Conservation (phyloP, 176 grass and related monocot genomes). For the Eragrostis nindensis region DNA sequence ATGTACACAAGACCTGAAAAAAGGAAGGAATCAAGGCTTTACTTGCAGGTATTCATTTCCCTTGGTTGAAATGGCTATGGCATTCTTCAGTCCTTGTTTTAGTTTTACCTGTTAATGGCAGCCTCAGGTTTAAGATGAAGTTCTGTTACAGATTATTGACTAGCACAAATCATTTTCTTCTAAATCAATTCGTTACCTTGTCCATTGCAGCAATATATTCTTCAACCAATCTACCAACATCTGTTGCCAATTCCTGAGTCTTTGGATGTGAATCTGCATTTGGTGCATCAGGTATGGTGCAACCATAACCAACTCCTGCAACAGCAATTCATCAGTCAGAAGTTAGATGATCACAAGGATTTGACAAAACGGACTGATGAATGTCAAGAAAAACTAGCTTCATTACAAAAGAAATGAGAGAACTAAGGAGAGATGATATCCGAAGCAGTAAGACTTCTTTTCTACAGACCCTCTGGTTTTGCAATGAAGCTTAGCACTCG, state of each 20-base stretch:
- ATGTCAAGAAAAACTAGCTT: background rate
- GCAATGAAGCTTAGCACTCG: conserved; percentile 81
- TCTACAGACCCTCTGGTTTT: conserved; percentile 70
- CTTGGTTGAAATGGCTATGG: conserved; percentile 71
- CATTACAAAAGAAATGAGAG: background rate
- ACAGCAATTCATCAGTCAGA: conserved; percentile 1
- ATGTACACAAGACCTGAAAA: conserved; percentile 15
- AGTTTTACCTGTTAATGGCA: conserved; percentile 74
- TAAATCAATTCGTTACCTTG: conserved; percentile 60
- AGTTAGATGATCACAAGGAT: background rate
- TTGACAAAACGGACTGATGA: background rate
- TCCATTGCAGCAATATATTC: conserved; percentile 84
- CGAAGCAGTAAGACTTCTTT: background rate
- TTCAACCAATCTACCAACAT: conserved; percentile 58
- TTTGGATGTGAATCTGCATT: conserved; percentile 52
- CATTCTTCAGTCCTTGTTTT: conserved; percentile 79
- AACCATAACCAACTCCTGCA: conserved; percentile 75
- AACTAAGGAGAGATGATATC: background rate
- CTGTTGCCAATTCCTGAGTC: conserved; percentile 55
- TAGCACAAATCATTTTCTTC: background rate
- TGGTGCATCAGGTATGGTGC: conserved; percentile 67
- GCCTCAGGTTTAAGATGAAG: background rate
- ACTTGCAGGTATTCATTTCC: conserved; percentile 88
- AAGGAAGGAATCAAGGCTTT: conserved; percentile 19
- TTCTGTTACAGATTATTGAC: conserved; percentile 8